Percentiles rank a stretch among this genome's conserved stretches.
phyloP scores from a whole-genome alignment of 2,329 filamentous ascomycete species.

The Microdochium bolleyi region DNA sequence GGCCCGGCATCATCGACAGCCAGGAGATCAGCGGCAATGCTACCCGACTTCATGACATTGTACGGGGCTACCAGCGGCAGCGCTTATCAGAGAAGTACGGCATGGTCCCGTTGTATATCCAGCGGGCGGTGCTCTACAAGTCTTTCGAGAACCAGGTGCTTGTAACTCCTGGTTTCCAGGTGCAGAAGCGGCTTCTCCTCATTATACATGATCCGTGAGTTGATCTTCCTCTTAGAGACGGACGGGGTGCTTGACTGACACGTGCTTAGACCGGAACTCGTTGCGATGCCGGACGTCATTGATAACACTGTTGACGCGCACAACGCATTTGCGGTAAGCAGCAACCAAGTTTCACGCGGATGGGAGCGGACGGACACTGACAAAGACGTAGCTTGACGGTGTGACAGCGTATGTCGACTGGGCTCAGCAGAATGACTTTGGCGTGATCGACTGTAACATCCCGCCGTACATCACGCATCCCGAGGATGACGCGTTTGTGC shows the following conservation, averaged over 20 bases:
- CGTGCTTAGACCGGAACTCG: constrained; percentile 53
- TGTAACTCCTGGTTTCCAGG: constrained; percentile 64
- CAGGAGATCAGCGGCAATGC: constrained; percentile 44
- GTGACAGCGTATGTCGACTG: constrained; percentile 77
- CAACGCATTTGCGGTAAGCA: constrained; percentile 78
- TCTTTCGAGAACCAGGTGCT: constrained; percentile 83
- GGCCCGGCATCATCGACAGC: constrained; percentile 54
- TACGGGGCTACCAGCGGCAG: constrained; percentile 69
- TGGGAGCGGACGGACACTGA: constrained; percentile 14
- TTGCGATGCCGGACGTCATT: constrained; percentile 58
- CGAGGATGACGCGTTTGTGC: constrained; percentile 44
- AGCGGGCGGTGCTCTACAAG: constrained; percentile 62
- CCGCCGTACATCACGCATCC: constrained; percentile 66
- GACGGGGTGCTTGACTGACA: no score
- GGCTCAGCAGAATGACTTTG: constrained; percentile 70
- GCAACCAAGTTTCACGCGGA: no score
- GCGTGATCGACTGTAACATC: constrained; percentile 85
- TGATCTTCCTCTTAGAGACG: constrained; percentile 6
- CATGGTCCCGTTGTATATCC: constrained; percentile 76
- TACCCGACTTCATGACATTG: constrained; percentile 68
- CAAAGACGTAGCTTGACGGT: constrained; percentile 60
- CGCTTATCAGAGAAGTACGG: constrained; percentile 62
- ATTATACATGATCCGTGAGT: constrained; percentile 87
- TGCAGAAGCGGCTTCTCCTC: constrained; percentile 63
- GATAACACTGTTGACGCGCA: constrained; percentile 71